phyloP scores from a whole-genome alignment of 768 basidiomycete genomes.

The Tulasnella sp. region DNA sequence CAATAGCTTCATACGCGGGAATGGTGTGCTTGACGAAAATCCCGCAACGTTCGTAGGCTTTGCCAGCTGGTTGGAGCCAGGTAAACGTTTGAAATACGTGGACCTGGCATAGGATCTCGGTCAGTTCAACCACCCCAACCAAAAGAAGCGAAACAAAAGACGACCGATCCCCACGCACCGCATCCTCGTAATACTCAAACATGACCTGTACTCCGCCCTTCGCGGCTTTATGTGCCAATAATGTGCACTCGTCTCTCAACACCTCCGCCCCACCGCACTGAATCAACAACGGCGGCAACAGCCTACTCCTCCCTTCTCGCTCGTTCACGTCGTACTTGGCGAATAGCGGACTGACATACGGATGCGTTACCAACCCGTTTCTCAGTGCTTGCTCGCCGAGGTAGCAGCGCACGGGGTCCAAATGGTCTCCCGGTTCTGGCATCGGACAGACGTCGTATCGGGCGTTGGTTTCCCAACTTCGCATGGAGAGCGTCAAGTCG shows the following conservation, averaged over 20 bases:
- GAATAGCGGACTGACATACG: slow-evolving; percentile 93
- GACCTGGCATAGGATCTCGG: slow-evolving; percentile 46
- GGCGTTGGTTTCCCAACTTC: slow-evolving; percentile 95
- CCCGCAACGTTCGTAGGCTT: neutral
- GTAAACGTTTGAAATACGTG: slow-evolving; percentile 91
- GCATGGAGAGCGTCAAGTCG: slow-evolving; percentile 94
- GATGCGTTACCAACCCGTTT: slow-evolving; percentile 84
- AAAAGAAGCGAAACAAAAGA: neutral
- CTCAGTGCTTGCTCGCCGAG: slow-evolving; percentile 65
- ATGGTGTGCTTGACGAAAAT: neutral
- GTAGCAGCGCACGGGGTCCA: slow-evolving; percentile 90
- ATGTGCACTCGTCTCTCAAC: slow-evolving; percentile 85
- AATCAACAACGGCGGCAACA: slow-evolving; percentile 84
- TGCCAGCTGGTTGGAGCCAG: slow-evolving; percentile 34
- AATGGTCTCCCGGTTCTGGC: slow-evolving; percentile 70
- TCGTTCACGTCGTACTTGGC: neutral
- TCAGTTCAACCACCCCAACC: neutral
- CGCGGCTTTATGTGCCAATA: slow-evolving; percentile 90
- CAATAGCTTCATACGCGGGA: neutral
- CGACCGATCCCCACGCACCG: slow-evolving; percentile 49
- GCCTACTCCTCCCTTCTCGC: slow-evolving; percentile 62
- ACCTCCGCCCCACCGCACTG: slow-evolving; percentile 94
- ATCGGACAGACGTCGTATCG: slow-evolving; percentile 77
- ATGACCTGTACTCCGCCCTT: slow-evolving; percentile 78
- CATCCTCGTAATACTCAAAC: slow-evolving; percentile 89